These are phyloP conservation scores for Albifimbria verrucaria DNA, from an alignment of 2,329 filamentous ascomycete species.

Conservation along the genomic window DNA sequence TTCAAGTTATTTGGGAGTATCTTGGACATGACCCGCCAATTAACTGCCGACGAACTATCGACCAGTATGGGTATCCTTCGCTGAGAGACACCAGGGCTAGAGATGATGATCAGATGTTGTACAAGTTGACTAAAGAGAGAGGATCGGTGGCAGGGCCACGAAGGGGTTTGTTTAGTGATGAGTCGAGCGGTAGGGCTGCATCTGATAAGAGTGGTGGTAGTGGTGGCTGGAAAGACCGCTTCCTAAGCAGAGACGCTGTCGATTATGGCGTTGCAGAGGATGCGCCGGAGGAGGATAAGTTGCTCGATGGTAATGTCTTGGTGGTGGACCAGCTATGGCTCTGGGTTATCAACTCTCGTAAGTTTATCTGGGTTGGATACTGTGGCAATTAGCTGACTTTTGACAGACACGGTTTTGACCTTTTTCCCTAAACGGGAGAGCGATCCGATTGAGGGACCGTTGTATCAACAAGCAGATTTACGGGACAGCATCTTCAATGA, in stretches of 20 bases:
- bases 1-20: slow-evolving; percentile 61
- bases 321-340: slow-evolving; percentile 68
- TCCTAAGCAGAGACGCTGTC: slow-evolving; percentile 11
- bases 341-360: slow-evolving; percentile 53
- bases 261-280: slow-evolving; percentile 12
- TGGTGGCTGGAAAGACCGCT: slow-evolving; percentile 22
- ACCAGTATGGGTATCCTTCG: slow-evolving; percentile 62
- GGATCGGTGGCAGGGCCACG: slow-evolving; percentile 16
- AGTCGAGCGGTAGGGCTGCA: slow-evolving; percentile 23
- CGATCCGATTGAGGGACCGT: slow-evolving; percentile 49
- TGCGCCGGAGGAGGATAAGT: slow-evolving; percentile 29
- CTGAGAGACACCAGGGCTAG: slow-evolving; percentile 56
- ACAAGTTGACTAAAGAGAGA: slow-evolving; percentile 58
- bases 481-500: slow-evolving; percentile 64
- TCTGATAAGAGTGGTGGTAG: slow-evolving; percentile 23
- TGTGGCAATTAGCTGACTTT: no score
- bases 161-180: slow-evolving; percentile 21
- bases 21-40: slow-evolving; percentile 58
- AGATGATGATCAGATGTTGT: slow-evolving; percentile 66
- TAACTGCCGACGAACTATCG: slow-evolving; percentile 59
- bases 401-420: slow-evolving; percentile 50
- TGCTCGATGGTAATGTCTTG: slow-evolving; percentile 55
- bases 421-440: slow-evolving; percentile 56
- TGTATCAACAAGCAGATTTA: slow-evolving; percentile 59
- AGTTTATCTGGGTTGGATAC: no score